Base-by-base conservation (phyloP, 495 filamentous ascomycete species). In the Talaromyces adpressus region DNA sequence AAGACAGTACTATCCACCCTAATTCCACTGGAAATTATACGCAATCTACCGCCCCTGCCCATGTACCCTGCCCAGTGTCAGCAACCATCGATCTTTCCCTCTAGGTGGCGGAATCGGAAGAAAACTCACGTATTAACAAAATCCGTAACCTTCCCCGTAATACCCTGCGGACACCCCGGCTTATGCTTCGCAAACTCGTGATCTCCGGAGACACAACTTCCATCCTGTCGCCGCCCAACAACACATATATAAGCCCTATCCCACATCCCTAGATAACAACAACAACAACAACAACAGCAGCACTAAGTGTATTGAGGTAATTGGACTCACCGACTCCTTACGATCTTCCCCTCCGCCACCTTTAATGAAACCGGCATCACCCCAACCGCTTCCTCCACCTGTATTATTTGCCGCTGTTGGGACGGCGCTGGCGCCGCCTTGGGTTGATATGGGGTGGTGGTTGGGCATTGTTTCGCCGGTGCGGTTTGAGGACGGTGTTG, bases 361-460 rank as follows among this genome's bases (percentile, higher is more conserved):
- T 56, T 69, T 69, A 22, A 34, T 25, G 39, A 68, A 71, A 1
- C 64, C 54, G 23, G 39, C 22, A 45, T 74, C 71, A 3, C 72
- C 73, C 66, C 64, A 65, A 18, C 65, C 64, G 12, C 41, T 14
- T 18, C 66, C 69, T 11, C 64, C 69, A 32, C 66, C 65, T 41
- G 61, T 61, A 41, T 73, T 72, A 65, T 77, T 77, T 20, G 75
- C 75, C 12, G 74, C 71, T 0, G 74, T 75, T 8, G 74, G 73
- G 5, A 60, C 11, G 18, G 68, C 58, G 52, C 73, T 65, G 49
- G 70, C 62, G 34, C 74, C 74, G 57, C 74, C 73, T 68, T 30
- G 70, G 56, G 4, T 62, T 64, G 18, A 65, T 54, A 14, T 60
- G 63, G 41, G 65, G 16, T 61, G 36, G 39, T 61, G 36, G 11